A percentile compares a stretch with the other conserved stretches of the same genome.
These are phyloP conservation scores for Chaetothyriales sp. DNA, from an alignment of 2,329 filamentous ascomycete species.

Conservation along the genomic window DNA sequence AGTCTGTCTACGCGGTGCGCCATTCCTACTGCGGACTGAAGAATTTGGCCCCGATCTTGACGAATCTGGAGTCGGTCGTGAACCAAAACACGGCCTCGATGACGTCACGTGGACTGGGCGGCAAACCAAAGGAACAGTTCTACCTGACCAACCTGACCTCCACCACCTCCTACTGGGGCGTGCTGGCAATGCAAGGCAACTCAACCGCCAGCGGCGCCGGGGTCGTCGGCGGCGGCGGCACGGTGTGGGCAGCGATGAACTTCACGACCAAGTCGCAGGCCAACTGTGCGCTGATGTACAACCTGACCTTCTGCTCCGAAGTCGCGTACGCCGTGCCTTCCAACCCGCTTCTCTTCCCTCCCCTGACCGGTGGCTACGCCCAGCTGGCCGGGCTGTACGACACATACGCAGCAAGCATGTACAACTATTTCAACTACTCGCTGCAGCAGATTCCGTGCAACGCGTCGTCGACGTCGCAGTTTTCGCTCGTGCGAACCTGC, in stretches of 20 bases:
- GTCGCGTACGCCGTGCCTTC: slow-evolving; percentile 85
- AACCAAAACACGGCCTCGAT: slow-evolving; percentile 43
- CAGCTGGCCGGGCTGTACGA: slow-evolving; percentile 65
- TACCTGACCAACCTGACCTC: slow-evolving; percentile 62
- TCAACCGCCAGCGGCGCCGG: slow-evolving; percentile 41
- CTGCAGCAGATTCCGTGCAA: slow-evolving; percentile 79
- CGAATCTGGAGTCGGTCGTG: slow-evolving; percentile 40
- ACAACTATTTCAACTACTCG: slow-evolving; percentile 64
- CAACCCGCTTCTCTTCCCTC: slow-evolving; percentile 41
- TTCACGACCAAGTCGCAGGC: slow-evolving; percentile 66
- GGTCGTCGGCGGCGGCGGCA: slow-evolving; percentile 57
- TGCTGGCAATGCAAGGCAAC: slow-evolving; percentile 52
- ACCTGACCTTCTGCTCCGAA: slow-evolving; percentile 77
- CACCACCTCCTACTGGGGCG: slow-evolving; percentile 57
- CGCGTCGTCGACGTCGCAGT: slow-evolving; percentile 55
- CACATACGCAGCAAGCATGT: slow-evolving; percentile 53
- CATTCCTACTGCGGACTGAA: slow-evolving; percentile 73
- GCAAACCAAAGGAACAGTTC: slow-evolving; percentile 73
- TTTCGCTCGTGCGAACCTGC: slow-evolving; percentile 69
- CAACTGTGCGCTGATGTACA: slow-evolving; percentile 74
- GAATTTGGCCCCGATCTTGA: slow-evolving; percentile 49
- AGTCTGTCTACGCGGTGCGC: slow-evolving; percentile 53
- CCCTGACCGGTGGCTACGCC: slow-evolving; percentile 42
- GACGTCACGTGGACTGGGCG: slow-evolving; percentile 52
- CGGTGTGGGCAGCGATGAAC: slow-evolving; percentile 56